Percentiles rank a stretch among this genome's conserved stretches.
phyloP scores from a whole-genome alignment of 78 protist species.

The Tieghemostelium lacteum region DNA sequence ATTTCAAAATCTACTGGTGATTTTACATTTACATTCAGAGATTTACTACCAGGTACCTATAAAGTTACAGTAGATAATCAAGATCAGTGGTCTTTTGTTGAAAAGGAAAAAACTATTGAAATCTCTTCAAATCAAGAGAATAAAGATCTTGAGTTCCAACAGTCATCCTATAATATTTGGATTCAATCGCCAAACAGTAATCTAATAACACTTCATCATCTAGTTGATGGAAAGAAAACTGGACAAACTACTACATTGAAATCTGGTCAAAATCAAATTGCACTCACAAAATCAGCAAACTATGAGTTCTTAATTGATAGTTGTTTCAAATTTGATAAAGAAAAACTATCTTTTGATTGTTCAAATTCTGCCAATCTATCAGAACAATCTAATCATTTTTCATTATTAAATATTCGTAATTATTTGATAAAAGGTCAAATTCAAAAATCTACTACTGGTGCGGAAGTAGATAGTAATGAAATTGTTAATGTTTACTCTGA shows the following conservation, averaged over 20 bases:
- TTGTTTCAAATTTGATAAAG: constrained; percentile 33
- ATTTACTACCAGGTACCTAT: constrained; percentile 36
- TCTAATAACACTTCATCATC: constrained; percentile 1
- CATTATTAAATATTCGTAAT: constrained; percentile 23
- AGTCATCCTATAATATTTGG: neutral
- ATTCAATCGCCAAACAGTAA: constrained; percentile 14
- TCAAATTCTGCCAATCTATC: neutral
- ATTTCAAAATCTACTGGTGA: constrained; percentile 5
- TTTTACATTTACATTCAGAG: constrained; percentile 20
- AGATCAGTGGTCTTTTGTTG: neutral
- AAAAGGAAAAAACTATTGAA: neutral
- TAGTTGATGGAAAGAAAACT: neutral
- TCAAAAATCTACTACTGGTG: neutral
- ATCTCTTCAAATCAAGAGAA: neutral
- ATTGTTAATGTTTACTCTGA: neutral
- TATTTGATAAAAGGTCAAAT: neutral
- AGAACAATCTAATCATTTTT: neutral
- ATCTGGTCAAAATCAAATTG: neutral
- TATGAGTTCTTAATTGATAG: constrained; percentile 9
- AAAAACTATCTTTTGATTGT: neutral
- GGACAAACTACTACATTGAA: neutral
- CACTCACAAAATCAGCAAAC: constrained; percentile 1
- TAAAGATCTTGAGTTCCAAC: constrained; percentile 20
- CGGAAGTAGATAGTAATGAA: no score
- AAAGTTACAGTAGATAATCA: neutral